These are phyloP conservation scores for Hibiscus trionum DNA, from an alignment of 345 rosid genomes.

Conservation along the genomic window DNA sequence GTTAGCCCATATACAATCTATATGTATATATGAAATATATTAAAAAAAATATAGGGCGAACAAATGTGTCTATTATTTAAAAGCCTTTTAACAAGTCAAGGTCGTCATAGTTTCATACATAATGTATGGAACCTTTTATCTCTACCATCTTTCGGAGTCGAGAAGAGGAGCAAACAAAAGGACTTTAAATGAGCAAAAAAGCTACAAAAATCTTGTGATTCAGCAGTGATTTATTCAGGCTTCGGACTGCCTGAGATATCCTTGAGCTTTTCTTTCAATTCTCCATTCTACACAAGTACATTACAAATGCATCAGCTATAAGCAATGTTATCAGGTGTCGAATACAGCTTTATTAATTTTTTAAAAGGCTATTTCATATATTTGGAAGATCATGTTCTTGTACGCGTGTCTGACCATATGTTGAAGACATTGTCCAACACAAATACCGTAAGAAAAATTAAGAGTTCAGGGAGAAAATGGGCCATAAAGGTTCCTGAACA, in stretches of 20 bases:
- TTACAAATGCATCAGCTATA: neutral
- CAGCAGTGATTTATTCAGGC: conserved; percentile 16
- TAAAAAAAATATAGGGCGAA: neutral
- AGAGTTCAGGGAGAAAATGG: neutral
- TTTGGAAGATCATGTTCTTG: neutral
- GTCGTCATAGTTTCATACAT: neutral
- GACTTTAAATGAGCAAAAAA: neutral
- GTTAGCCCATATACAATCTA: neutral
- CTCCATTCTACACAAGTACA: conserved; percentile 50
- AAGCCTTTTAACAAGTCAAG: neutral
- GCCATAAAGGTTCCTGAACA: neutral
- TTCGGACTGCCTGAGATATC: conserved; percentile 31
- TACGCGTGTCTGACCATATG: neutral
- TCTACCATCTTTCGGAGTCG: neutral
- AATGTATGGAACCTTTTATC: neutral
- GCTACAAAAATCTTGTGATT: neutral
- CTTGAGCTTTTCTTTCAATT: conserved; percentile 75
- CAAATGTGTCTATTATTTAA: neutral
- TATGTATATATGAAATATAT: neutral
- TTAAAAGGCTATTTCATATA: neutral
- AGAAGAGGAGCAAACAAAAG: neutral
- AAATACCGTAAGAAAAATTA: neutral
- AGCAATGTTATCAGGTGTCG: neutral
- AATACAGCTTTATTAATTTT: neutral
- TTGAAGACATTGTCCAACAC: neutral